These are phyloP conservation scores for Sugiyamaella paludigena DNA, from an alignment of 1,139 yeast species.

Conservation along the genomic window DNA sequence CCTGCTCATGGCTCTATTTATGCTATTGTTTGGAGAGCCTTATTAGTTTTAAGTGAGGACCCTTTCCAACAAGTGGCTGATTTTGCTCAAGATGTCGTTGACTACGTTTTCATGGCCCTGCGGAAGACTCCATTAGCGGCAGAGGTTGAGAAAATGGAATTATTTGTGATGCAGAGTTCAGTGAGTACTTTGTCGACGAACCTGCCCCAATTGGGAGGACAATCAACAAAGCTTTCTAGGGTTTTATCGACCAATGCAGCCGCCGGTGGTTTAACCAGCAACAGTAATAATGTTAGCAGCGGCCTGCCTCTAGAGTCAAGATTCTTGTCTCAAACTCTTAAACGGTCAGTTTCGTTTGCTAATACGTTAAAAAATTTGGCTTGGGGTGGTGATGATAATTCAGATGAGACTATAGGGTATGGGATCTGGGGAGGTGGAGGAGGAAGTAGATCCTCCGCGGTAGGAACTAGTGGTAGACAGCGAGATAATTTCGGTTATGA, in stretches of 20 bases:
- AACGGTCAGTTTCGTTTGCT: constrained; percentile 41
- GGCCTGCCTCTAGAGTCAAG: constrained; percentile 20
- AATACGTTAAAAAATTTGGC: constrained; percentile 37
- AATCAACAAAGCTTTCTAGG: constrained; percentile 3
- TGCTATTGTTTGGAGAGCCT: constrained; percentile 82
- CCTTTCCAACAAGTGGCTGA: constrained; percentile 82
- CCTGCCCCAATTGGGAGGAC: constrained; percentile 3
- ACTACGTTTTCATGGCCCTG: constrained; percentile 64
- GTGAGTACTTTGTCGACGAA: constrained; percentile 3
- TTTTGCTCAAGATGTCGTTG: constrained; percentile 72
- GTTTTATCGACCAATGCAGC: constrained; percentile 9
- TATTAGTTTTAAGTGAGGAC: constrained; percentile 79
- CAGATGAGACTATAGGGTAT: background rate
- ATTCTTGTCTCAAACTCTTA: constrained; percentile 29
- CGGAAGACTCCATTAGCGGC: constrained; percentile 56
- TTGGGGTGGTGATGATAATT: constrained; percentile 30
- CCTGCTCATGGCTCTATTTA: constrained; percentile 80
- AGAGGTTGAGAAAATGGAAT: constrained; percentile 22
- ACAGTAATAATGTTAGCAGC: no score
- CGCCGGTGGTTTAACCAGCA: background rate
- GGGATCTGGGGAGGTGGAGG: background rate
- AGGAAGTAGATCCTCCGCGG: background rate
- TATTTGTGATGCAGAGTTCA: constrained; percentile 11
- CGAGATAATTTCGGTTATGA: background rate
- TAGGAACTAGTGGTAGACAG: constrained; percentile 1